Conservation (phyloP, 371 early-diverging fungal genomes). For the Lichtheimia ramosa region DNA sequence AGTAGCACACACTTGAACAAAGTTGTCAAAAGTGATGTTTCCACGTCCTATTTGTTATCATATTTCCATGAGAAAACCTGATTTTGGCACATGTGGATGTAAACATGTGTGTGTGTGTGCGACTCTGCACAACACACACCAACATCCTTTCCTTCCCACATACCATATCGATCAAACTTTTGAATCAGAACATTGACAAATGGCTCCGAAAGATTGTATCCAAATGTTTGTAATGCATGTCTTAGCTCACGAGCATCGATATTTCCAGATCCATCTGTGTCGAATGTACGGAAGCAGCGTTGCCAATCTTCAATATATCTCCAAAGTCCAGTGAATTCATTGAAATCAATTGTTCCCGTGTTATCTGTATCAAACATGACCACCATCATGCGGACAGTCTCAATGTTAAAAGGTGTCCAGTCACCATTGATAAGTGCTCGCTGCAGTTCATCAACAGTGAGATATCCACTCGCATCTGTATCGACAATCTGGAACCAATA, state of each 20-base stretch:
- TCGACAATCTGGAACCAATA: slow-evolving; percentile 80
- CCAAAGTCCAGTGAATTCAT: slow-evolving; percentile 82
- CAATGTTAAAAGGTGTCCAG: slow-evolving; percentile 63
- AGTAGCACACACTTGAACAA: slow-evolving; percentile 82
- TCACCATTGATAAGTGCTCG: slow-evolving; percentile 69
- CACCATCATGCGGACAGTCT: slow-evolving; percentile 63
- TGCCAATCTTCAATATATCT: slow-evolving; percentile 75
- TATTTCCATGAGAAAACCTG: not conserved
- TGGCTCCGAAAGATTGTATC: slow-evolving; percentile 64
- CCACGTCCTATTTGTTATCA: slow-evolving; percentile 30
- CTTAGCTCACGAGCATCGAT: slow-evolving; percentile 75
- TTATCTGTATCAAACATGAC: slow-evolving; percentile 73
- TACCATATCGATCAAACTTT: slow-evolving; percentile 77
- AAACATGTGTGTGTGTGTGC: not conserved
- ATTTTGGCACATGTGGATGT: not conserved
- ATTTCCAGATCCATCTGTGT: slow-evolving; percentile 75
- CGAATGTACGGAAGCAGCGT: slow-evolving; percentile 78
- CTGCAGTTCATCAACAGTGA: slow-evolving; percentile 57
- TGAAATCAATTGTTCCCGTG: slow-evolving; percentile 72
- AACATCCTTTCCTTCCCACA: not conserved
- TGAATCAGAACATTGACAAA: slow-evolving; percentile 63
- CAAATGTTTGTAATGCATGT: slow-evolving; percentile 77
- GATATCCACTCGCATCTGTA: slow-evolving; percentile 46
- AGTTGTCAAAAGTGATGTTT: slow-evolving; percentile 78
- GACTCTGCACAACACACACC: no score